These are phyloP conservation scores for Flaveria floridana DNA, from an alignment of 140 eudicot genomes.

Conservation along the genomic window DNA sequence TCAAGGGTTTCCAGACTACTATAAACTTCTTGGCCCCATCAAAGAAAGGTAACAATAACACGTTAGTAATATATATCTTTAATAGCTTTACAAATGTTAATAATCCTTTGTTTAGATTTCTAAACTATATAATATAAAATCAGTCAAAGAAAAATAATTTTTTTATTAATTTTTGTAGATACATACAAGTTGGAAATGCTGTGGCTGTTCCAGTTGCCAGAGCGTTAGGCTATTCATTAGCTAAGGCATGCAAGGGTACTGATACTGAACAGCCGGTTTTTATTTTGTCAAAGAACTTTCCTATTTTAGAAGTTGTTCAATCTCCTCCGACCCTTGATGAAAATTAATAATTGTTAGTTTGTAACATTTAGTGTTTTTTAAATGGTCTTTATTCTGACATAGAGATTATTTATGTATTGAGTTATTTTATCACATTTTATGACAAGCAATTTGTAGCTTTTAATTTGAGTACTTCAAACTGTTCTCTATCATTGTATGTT, in stretches of 20 bases:
- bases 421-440: neutral
- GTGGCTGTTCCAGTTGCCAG: slow-evolving; percentile 87
- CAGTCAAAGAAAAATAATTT: neutral
- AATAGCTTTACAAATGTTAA: neutral
- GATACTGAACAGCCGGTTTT: slow-evolving; percentile 35
- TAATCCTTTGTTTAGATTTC: neutral
- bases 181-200: slow-evolving; percentile 90
- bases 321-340: neutral
- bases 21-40: slow-evolving; percentile 52
- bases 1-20: slow-evolving; percentile 72
- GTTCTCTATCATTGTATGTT: too few relatives aligned
- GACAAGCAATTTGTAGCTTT: too few relatives aligned
- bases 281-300: slow-evolving; percentile 45
- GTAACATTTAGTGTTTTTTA: too few relatives aligned
- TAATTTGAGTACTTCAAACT: too few relatives aligned
- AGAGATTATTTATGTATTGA: neutral
- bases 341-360: neutral
- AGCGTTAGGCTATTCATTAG: slow-evolving; percentile 62
- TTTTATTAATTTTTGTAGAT: slow-evolving; percentile 31
- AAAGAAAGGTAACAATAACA: slow-evolving; percentile 48
- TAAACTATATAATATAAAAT: neutral
- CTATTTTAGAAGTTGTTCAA: slow-evolving; percentile 7
- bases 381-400: neutral
- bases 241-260: slow-evolving; percentile 44
- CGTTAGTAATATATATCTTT: neutral